Base-by-base conservation (phyloP, 441 rosid species). In the Croton laevigatus region DNA sequence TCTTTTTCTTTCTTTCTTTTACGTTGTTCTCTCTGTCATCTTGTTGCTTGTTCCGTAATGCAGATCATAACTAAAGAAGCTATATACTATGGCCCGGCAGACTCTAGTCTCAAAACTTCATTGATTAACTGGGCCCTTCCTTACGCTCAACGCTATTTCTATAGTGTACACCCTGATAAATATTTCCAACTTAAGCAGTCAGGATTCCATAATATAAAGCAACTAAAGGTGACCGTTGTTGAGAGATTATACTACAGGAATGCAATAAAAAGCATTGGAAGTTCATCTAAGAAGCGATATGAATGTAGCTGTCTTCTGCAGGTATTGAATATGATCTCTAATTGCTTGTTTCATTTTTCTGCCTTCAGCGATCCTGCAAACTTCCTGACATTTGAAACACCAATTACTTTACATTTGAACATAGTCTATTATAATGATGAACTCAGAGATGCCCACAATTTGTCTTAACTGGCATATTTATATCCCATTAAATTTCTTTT, bases 51-150 rank as follows among this genome's bases (percentile, higher is more conserved):
- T 69, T n/a, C 49, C 58, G 59, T 81, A 78, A 51, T 73, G 72
- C 87, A 95, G 99, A 87, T 88, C 52, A 89, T 89, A 73, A 87
- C 84, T 71, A 93, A 91, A 69, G 90, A 92, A 79, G 97, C 97
- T 19, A 84, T 76, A 72, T 85, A 75, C 72, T 65, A 79, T 76
- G 88, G 93, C 71, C 80, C 44, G 78, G 70, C 73, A 66, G 94
- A 87, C 75, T 73, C 80, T 72, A 77, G 81, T 71, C 76, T 77
- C 65, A 82, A 83, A 76, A 80, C 85, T 73, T 83, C 91, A 70
- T 77, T 95, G 73, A 76, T 92, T 73, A 82, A 91, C 77, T 95
- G 99, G 99, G 86, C 85, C 62, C 90, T 95, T 73, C 96, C 99
- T 73, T 92, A 87, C 84, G 94, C 97, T 55, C 99, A 92, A 77